These are phyloP conservation scores for Trichoderma asperellum DNA, from an alignment of 2,329 filamentous ascomycete species.

Conservation along the genomic window DNA sequence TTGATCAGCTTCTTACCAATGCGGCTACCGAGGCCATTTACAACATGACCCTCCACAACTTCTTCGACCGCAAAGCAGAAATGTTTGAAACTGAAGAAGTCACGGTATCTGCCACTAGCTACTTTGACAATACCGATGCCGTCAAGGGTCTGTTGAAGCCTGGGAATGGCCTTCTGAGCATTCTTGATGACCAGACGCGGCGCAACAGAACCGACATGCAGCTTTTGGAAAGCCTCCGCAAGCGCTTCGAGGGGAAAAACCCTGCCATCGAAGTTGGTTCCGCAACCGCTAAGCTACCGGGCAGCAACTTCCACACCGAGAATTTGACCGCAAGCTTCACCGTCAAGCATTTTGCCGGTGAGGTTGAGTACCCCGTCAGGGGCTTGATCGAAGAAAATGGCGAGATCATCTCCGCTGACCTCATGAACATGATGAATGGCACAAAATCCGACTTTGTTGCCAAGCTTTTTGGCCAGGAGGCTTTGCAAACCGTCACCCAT, in stretches of 20 bases:
- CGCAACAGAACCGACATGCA: constrained; percentile 88
- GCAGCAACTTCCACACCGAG: constrained; percentile 86
- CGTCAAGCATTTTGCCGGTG: constrained; percentile 92
- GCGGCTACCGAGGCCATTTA: constrained; percentile 90
- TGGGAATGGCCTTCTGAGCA: constrained; percentile 89
- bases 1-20: constrained; percentile 95
- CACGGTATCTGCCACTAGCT: constrained; percentile 85
- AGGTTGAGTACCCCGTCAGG: constrained; percentile 89
- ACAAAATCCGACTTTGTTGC: constrained; percentile 88
- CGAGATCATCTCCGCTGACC: constrained; percentile 91
- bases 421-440: constrained; percentile 89
- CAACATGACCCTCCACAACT: constrained; percentile 90
- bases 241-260: constrained; percentile 94
- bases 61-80: constrained; percentile 93
- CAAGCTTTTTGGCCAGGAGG: constrained; percentile 94
- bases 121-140: constrained; percentile 96
- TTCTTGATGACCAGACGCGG: constrained; percentile 92
- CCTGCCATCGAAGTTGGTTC: constrained; percentile 81
- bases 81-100: constrained; percentile 95
- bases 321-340: constrained; percentile 83
- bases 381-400: constrained; percentile 93
- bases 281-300: constrained; percentile 75
- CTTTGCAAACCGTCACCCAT: constrained; percentile 88
- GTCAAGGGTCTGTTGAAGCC: constrained; percentile 89
- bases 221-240: constrained; percentile 85